Conservation (phyloP, 352 stramenopile species). For the Globisporangium recalcitrans region DNA sequence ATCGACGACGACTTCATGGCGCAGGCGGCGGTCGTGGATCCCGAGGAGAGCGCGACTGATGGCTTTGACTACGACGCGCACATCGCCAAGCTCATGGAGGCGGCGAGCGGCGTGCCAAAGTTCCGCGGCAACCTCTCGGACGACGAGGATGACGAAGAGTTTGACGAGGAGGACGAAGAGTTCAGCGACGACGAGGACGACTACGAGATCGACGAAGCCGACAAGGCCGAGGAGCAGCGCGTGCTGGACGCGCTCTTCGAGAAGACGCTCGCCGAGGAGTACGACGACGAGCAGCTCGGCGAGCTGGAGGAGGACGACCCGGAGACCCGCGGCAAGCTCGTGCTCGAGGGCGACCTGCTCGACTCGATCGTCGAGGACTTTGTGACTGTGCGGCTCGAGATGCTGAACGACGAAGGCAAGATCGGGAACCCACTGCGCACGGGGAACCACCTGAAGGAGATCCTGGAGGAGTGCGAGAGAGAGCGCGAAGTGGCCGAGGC, state of each 20-base stretch:
- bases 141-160: constrained; percentile 48
- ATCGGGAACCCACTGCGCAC: constrained; percentile 64
- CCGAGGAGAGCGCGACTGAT: constrained; percentile 25
- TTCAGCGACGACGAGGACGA: constrained; percentile 66
- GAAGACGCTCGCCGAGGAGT: constrained; percentile 77
- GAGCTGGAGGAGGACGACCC: constrained; percentile 76
- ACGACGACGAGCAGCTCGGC: constrained; percentile 73
- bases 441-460: constrained; percentile 66
- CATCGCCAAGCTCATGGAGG: constrained; percentile 90
- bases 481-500: constrained; percentile 58
- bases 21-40: constrained; percentile 58
- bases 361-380: constrained; percentile 74
- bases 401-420: constrained; percentile 72
- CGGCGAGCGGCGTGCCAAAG: constrained; percentile 69
- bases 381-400: constrained; percentile 57
- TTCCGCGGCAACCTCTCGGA: constrained; percentile 62
- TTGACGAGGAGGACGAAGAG: constrained; percentile 57
- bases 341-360: constrained; percentile 62
- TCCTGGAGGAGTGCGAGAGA: constrained; percentile 63
- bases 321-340: constrained; percentile 63
- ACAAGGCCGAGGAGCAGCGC: constrained; percentile 74
- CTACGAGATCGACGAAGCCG: constrained; percentile 29
- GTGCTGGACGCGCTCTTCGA: constrained; percentile 87
- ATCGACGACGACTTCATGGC: constrained; percentile 91
- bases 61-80: constrained; percentile 93